Evolutionary conservation across 768 basidiomycete species (phyloP).

Genomic region (Pisolithus microcarpus): DNA sequence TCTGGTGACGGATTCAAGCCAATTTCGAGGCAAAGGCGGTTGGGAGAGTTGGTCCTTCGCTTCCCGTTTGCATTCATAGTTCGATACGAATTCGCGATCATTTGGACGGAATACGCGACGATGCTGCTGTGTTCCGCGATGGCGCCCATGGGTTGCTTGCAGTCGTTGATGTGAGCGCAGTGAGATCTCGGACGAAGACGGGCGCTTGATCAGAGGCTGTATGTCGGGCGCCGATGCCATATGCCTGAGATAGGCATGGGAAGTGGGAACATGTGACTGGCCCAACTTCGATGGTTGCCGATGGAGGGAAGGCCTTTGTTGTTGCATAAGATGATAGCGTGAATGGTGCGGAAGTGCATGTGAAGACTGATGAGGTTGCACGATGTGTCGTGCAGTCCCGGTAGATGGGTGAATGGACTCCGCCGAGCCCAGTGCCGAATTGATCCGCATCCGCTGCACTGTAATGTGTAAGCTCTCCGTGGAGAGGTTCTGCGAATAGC

Average conservation of each 20-base stretch:
- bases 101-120: constrained; percentile 27
- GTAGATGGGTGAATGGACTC: constrained; percentile 1
- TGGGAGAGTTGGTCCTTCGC: constrained; percentile 21
- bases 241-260: constrained; percentile 65
- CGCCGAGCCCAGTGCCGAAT: constrained; percentile 8
- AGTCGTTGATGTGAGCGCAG: constrained; percentile 32
- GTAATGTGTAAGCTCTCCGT: constrained; percentile 14
- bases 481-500: constrained; percentile 10
- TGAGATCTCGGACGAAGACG: constrained; percentile 25
- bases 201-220: constrained; percentile 27
- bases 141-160: constrained; percentile 3
- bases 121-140: constrained; percentile 23
- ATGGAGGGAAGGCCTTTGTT: constrained; percentile 17
- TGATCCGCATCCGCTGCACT: constrained; percentile 5
- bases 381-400: constrained; percentile 5
- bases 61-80: constrained; percentile 20
- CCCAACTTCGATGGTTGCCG: constrained; percentile 20
- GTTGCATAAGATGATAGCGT: constrained; percentile 11
- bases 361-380: constrained; percentile 19
- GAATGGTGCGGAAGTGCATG: constrained; percentile 17
- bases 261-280: constrained; percentile 34
- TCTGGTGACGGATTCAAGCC: constrained; percentile 64
- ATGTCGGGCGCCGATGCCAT: constrained; percentile 58
- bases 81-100: constrained; percentile 21
- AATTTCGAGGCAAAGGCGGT: constrained; percentile 60